Percentiles rank a stretch among this genome's conserved stretches.
phyloP scores from a whole-genome alignment of 495 filamentous ascomycete genomes.

The Penicillium canariense region DNA sequence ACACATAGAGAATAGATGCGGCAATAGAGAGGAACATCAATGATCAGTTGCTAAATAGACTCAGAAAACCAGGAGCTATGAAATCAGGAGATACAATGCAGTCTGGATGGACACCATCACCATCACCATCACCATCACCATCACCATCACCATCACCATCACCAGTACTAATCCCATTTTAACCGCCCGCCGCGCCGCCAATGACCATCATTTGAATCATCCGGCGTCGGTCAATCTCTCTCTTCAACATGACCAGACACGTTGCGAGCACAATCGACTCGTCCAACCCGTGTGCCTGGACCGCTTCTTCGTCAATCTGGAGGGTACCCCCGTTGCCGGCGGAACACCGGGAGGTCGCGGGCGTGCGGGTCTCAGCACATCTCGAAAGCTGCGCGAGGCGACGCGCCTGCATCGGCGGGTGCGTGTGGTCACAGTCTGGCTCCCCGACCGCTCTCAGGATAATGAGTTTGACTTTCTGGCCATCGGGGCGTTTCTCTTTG shows the following conservation, averaged over 20 bases:
- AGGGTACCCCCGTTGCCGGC: constrained; percentile 56
- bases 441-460: constrained; percentile 27
- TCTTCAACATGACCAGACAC: constrained; percentile 56
- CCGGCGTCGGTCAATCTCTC: constrained; percentile 54
- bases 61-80: no score
- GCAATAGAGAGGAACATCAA: not conserved
- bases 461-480: constrained; percentile 31
- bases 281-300: constrained; percentile 24
- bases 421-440: not conserved
- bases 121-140: not conserved
- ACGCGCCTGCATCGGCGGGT: not conserved
- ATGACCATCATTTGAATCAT: constrained; percentile 45
- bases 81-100: no score
- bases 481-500: constrained; percentile 29
- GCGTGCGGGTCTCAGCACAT: constrained; percentile 38
- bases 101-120: not conserved
- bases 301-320: constrained; percentile 35
- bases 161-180: not conserved
- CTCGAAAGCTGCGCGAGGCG: constrained; percentile 47
- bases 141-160: not conserved
- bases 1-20: not conserved
- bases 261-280: constrained; percentile 50
- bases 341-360: constrained; percentile 34
- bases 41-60: no score
- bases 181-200: constrained; percentile 20